A percentile compares a stretch with the other conserved stretches of the same genome.
These are phyloP conservation scores for Clitoria ternatea DNA, from an alignment of 306 rosid species.

Conservation along the genomic window DNA sequence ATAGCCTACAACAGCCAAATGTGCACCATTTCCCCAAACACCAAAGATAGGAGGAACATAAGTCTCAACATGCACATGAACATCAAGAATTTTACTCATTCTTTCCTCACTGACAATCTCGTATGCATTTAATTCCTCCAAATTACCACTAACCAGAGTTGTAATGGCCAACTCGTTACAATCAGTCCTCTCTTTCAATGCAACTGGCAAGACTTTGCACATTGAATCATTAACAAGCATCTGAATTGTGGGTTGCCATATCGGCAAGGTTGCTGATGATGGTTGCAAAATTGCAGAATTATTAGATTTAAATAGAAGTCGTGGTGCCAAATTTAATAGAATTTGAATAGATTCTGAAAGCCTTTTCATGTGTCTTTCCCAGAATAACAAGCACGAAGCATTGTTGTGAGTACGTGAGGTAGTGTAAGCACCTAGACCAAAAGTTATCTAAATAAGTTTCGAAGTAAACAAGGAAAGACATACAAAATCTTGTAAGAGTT, in stretches of 20 bases:
- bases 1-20: conserved; percentile 64
- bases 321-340: conserved; percentile 47
- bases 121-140: conserved; percentile 40
- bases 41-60: conserved; percentile 59
- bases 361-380: conserved; percentile 80
- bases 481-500: neutral
- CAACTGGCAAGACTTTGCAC: conserved; percentile 47
- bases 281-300: conserved; percentile 20
- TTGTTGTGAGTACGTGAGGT: conserved; percentile 74
- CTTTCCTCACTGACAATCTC: conserved; percentile 33
- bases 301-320: conserved; percentile 44
- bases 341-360: conserved; percentile 58
- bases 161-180: conserved; percentile 65
- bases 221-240: conserved; percentile 54
- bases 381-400: conserved; percentile 66
- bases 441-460: neutral
- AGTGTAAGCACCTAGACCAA: conserved; percentile 76
- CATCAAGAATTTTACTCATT: conserved; percentile 34
- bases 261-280: conserved; percentile 16
- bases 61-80: conserved; percentile 46
- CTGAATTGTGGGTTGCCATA: conserved; percentile 40
- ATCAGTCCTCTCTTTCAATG: conserved; percentile 43
- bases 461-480: conserved; percentile 1
- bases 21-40: conserved; percentile 44
- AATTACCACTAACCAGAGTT: conserved; percentile 55